Conservation (phyloP, 192 early-diverging fungal genomes). For the Coemansia sp. region DNA sequence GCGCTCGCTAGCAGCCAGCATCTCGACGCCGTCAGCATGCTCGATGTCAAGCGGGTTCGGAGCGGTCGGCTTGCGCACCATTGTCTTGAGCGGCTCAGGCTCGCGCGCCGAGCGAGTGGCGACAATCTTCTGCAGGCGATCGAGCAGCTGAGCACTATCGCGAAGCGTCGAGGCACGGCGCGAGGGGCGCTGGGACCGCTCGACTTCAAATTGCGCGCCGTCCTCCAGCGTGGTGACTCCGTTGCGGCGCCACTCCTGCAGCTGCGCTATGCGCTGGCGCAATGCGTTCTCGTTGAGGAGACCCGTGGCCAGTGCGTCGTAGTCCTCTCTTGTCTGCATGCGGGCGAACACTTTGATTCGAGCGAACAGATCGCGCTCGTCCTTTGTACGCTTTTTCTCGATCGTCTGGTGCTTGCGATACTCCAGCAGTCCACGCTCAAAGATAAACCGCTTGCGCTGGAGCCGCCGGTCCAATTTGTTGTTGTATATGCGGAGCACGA, state of each 20-base stretch:
- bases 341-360: conserved; percentile 83
- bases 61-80: conserved; percentile 17
- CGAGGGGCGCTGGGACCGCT: conserved; percentile 56
- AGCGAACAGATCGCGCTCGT: conserved; percentile 83
- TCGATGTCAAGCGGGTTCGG: conserved; percentile 69
- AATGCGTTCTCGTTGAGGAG: conserved; percentile 69
- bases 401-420: conserved; percentile 72
- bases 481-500: conserved; percentile 94
- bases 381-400: conserved; percentile 82
- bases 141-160: conserved; percentile 50
- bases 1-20: conserved; percentile 78
- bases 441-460: conserved; percentile 83
- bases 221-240: conserved; percentile 77
- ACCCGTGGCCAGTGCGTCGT: conserved; percentile 74
- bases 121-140: conserved; percentile 41
- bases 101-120: conserved; percentile 21
- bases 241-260: conserved; percentile 88
- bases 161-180: conserved; percentile 46
- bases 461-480: conserved; percentile 73
- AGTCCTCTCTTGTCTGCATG: conserved; percentile 79
- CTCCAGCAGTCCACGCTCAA: conserved; percentile 86
- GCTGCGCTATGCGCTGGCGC: conserved; percentile 73
- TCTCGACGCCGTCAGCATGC: conserved; percentile 80
- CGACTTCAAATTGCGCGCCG: conserved; percentile 72
- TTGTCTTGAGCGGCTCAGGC: conserved; percentile 8